phyloP scores from a whole-genome alignment of 2,329 filamentous ascomycete genomes.

The Sarocladium kiliense region DNA sequence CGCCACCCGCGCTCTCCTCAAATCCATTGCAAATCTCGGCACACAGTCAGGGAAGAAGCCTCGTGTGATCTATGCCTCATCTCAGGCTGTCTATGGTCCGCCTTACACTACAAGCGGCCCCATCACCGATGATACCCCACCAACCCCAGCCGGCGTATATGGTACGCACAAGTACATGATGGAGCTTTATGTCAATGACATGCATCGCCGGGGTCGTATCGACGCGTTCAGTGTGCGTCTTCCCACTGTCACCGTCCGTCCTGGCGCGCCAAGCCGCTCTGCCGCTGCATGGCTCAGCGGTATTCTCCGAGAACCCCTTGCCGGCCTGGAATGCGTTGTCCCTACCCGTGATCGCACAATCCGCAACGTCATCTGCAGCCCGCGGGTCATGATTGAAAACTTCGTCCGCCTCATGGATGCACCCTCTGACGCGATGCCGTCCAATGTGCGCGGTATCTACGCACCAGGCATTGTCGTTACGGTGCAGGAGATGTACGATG shows the following conservation, averaged over 20 bases:
- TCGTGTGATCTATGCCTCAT: slow-evolving; percentile 50
- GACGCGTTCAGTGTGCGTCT: slow-evolving; percentile 51
- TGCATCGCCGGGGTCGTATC: slow-evolving; percentile 44
- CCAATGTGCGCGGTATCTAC: slow-evolving; percentile 27
- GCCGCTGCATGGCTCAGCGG: slow-evolving; percentile 55
- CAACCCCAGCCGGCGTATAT: slow-evolving; percentile 52
- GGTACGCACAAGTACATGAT: slow-evolving; percentile 57
- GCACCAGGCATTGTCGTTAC: slow-evolving; percentile 43
- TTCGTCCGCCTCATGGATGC: slow-evolving; percentile 29
- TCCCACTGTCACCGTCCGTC: slow-evolving; percentile 55
- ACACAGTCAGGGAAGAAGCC: neutral
- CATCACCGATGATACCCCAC: slow-evolving; percentile 24
- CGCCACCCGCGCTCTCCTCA: slow-evolving; percentile 47
- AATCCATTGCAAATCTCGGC: slow-evolving; percentile 19
- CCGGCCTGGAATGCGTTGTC: slow-evolving; percentile 38
- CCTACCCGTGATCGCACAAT: slow-evolving; percentile 38
- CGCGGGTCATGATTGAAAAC: slow-evolving; percentile 40
- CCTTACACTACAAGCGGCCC: slow-evolving; percentile 26
- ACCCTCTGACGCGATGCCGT: slow-evolving; percentile 13
- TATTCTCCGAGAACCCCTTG: slow-evolving; percentile 50
- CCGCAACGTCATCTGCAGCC: slow-evolving; percentile 43
- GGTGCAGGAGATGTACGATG: slow-evolving; percentile 44
- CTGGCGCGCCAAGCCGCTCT: slow-evolving; percentile 44
- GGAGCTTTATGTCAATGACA: slow-evolving; percentile 23
- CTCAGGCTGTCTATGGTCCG: slow-evolving; percentile 53